These are phyloP conservation scores for Beauveria bassiana DNA, from an alignment of 2,329 filamentous ascomycete species.

Conservation along the genomic window DNA sequence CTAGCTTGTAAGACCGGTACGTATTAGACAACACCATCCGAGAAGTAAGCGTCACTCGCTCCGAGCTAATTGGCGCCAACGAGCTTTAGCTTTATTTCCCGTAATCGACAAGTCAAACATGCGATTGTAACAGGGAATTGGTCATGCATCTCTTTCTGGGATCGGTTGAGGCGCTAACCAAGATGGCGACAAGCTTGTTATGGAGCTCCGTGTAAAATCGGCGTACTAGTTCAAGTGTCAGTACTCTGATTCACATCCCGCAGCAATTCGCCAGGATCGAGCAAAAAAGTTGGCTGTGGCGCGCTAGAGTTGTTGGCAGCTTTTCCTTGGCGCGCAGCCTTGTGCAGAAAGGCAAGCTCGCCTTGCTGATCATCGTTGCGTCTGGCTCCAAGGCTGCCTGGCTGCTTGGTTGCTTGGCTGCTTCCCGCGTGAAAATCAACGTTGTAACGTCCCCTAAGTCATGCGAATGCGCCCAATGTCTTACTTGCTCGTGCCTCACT, in stretches of 20 bases:
- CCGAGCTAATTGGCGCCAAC: background rate
- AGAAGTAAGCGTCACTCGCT: background rate
- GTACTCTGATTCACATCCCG: too few relatives aligned
- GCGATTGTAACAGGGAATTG: background rate
- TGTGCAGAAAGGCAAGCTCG: too few relatives aligned
- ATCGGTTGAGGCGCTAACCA: background rate
- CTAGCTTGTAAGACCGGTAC: too few relatives aligned
- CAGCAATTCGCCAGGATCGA: too few relatives aligned
- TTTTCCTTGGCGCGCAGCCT: too few relatives aligned
- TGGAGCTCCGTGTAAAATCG: too few relatives aligned
- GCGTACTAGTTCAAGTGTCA: too few relatives aligned
- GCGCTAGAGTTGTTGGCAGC: too few relatives aligned
- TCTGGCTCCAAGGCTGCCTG: too few relatives aligned
- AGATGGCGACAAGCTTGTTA: too few relatives aligned
- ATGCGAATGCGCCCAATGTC: background rate
- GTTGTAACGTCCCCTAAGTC: background rate
- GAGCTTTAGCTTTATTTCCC: background rate
- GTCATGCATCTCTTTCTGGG: background rate
- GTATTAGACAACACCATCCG: background rate
- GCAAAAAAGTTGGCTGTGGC: too few relatives aligned
- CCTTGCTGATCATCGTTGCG: background rate
- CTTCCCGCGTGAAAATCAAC: background rate
- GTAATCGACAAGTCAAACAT: background rate
- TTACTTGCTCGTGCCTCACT: background rate
- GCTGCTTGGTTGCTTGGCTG: background rate